Percentiles rank a stretch among this genome's conserved stretches.
Evolutionary conservation across 2,329 filamentous ascomycete genomes (phyloP).

Genomic region (Didymosphaeria variabile): DNA sequence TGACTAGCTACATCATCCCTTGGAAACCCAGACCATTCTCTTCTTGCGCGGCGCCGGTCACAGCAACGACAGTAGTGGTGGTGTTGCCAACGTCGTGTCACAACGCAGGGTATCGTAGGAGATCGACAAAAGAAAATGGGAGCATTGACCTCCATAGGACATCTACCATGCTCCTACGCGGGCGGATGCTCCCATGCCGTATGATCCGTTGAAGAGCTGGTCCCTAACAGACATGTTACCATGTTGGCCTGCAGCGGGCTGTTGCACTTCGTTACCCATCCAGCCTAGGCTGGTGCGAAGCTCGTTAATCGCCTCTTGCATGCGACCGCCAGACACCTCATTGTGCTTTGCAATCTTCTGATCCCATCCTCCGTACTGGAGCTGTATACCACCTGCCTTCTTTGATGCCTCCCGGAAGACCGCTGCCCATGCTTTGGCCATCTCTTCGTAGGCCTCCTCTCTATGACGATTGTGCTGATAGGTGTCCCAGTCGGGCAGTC

Average conservation of each 20-base stretch:
- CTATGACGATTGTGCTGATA: conserved; percentile 91
- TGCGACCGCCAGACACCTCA: conserved; percentile 80
- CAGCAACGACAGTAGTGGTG: not conserved
- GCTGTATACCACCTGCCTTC: conserved; percentile 84
- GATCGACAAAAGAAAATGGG: conserved; percentile 10
- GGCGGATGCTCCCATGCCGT: conserved; percentile 62
- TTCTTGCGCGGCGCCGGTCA: conserved; percentile 1
- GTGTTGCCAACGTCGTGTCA: not conserved
- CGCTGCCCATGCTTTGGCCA: conserved; percentile 89
- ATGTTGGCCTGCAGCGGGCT: conserved; percentile 30
- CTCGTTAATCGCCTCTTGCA: conserved; percentile 81
- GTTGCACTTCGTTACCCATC: conserved; percentile 65
- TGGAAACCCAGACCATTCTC: not conserved
- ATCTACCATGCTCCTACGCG: conserved; percentile 65
- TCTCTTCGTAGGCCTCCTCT: conserved; percentile 94
- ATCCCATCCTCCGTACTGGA: conserved; percentile 94
- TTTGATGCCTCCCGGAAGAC: conserved; percentile 93
- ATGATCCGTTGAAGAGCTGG: conserved; percentile 65
- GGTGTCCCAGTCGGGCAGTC: conserved; percentile 89
- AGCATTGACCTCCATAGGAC: not conserved
- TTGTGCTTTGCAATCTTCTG: conserved; percentile 88
- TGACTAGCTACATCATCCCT: not conserved
- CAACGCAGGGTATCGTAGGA: conserved; percentile 14
- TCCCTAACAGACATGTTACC: conserved; percentile 50
- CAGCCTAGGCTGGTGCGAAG: conserved; percentile 79